Conservation (phyloP, 225 moss, liverwort and hornwort genomes). For the Neckera pumila region DNA sequence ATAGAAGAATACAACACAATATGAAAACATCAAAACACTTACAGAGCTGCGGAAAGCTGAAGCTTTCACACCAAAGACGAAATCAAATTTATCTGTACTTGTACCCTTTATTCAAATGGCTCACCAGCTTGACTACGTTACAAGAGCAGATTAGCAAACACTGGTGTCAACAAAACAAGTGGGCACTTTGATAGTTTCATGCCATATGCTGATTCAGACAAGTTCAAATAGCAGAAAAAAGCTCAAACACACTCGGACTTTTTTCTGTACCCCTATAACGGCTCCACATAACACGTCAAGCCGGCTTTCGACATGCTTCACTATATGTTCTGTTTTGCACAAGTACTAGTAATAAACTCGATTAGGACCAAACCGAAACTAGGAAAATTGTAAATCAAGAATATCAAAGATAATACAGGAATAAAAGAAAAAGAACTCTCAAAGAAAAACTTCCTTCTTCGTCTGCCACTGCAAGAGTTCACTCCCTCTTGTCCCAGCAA, state of each 20-base stretch:
- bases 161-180: slow-evolving; percentile 36
- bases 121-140: slow-evolving; percentile 46
- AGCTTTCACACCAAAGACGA: background rate
- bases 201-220: slow-evolving; percentile 10
- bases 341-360: slow-evolving; percentile 22
- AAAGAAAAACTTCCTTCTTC: background rate
- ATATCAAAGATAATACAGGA: slow-evolving; percentile 9
- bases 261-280: background rate
- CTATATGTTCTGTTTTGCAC: slow-evolving; percentile 19
- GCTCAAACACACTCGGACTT: background rate
- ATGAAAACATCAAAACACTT: background rate
- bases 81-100: slow-evolving; percentile 13
- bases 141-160: slow-evolving; percentile 22
- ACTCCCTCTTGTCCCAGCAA: background rate
- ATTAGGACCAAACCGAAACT: slow-evolving; percentile 1
- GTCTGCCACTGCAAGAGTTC: background rate
- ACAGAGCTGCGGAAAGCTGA: background rate
- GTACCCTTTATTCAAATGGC: slow-evolving; percentile 36
- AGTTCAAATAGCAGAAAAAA: slow-evolving; percentile 9
- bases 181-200: slow-evolving; percentile 21
- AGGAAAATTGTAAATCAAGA: slow-evolving; percentile 18
- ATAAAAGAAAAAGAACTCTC: background rate
- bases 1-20: background rate
- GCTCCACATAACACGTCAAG: slow-evolving; percentile 2
- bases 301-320: slow-evolving; percentile 8